These are phyloP conservation scores for Berkeleyomyces basicola DNA, from an alignment of 2,329 filamentous ascomycete genomes.

Conservation along the genomic window DNA sequence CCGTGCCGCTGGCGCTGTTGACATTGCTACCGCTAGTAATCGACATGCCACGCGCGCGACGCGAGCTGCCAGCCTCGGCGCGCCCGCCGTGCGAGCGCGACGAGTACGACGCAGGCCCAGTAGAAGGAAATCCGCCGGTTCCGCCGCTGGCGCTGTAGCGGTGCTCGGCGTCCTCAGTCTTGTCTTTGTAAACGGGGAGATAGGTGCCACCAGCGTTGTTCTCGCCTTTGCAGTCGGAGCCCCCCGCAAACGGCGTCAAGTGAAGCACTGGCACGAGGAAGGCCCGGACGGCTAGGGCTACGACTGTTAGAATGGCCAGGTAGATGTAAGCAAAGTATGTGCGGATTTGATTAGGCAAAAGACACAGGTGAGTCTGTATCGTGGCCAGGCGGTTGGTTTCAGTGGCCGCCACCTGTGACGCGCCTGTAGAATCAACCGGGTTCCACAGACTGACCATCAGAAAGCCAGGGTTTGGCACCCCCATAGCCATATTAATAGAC, in stretches of 20 bases:
- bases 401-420: neutral
- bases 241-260: conserved; percentile 37
- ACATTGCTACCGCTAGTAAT: conserved; percentile 7
- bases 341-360: conserved; percentile 72
- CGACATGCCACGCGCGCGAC: conserved; percentile 6
- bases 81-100: conserved; percentile 9
- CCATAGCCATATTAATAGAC: conserved; percentile 91
- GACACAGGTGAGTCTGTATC: conserved; percentile 74
- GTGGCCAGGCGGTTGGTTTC: conserved; percentile 33
- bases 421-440: conserved; percentile 43
- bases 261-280: conserved; percentile 39
- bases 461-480: conserved; percentile 74
- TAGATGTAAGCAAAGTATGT: conserved; percentile 67
- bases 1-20: conserved; percentile 15
- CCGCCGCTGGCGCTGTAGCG: conserved; percentile 16
- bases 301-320: conserved; percentile 38
- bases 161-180: conserved; percentile 31
- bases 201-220: conserved; percentile 17
- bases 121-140: conserved; percentile 10
- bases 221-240: conserved; percentile 18
- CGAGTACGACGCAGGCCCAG: conserved; percentile 15
- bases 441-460: conserved; percentile 85
- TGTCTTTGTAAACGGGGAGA: conserved; percentile 34
- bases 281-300: conserved; percentile 35
- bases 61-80: conserved; percentile 16